A percentile compares a stretch with the other conserved stretches of the same genome.
Conservation (phyloP, 2,329 filamentous ascomycete genomes). For the Zymoseptoria pseudotritici region DNA sequence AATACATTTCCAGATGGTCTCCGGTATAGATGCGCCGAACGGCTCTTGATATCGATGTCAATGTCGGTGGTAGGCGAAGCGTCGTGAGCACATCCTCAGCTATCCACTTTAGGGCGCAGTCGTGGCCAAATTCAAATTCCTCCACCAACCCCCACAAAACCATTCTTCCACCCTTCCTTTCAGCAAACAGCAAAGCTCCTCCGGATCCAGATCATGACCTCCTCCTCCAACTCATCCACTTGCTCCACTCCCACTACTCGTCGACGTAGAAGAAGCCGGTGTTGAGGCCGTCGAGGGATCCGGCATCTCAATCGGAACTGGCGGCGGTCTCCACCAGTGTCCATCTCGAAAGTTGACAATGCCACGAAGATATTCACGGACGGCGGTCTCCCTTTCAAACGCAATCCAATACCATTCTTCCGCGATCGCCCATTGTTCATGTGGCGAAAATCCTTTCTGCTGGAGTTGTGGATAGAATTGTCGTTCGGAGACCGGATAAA, state of each 20-base stretch:
- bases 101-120: neutral
- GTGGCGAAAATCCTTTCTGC: conserved; percentile 14
- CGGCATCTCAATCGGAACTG: neutral
- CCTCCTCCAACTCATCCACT: neutral
- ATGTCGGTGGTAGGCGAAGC: neutral
- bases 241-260: neutral
- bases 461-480: conserved; percentile 16
- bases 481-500: conserved; percentile 10
- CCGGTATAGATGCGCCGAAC: neutral
- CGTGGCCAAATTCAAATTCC: neutral
- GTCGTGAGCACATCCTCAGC: neutral
- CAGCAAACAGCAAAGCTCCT: neutral
- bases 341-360: conserved; percentile 17
- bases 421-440: conserved; percentile 15
- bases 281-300: neutral
- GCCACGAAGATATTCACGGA: conserved; percentile 16
- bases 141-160: neutral
- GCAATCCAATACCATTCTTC: conserved; percentile 22
- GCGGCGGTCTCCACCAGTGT: conserved; percentile 14
- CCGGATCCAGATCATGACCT: neutral
- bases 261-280: neutral
- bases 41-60: neutral
- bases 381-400: conserved; percentile 18
- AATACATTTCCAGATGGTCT: too few species aligned
- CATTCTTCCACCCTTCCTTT: neutral